phyloP scores from a whole-genome alignment of 169 alveolate genomes.

The Eimeria tenella region DNA sequence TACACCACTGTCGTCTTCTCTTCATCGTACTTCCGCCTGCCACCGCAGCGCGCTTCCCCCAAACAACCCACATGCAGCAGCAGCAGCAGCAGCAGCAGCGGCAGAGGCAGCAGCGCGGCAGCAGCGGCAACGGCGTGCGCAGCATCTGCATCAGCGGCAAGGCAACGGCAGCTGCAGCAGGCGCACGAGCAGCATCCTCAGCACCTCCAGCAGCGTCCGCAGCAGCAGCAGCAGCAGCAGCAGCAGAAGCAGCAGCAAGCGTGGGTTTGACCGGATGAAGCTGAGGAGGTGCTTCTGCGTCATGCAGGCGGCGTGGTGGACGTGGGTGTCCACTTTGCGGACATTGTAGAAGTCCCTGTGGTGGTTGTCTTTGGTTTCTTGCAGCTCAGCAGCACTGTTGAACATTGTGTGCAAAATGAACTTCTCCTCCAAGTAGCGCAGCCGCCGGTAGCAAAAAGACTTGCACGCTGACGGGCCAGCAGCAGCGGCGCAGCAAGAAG shows the following conservation, averaged over 20 bases:
- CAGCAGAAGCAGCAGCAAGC: too few relatives aligned
- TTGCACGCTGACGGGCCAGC: conserved; percentile 56
- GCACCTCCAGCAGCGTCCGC: too few relatives aligned
- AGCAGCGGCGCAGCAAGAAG: too few relatives aligned
- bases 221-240: too few relatives aligned
- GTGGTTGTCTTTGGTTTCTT: conserved; percentile 76
- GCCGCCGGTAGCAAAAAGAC: conserved; percentile 55
- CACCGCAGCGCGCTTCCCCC: too few relatives aligned
- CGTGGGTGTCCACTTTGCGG: conserved; percentile 95
- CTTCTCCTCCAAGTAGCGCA: conserved; percentile 58
- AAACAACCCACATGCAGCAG: too few relatives aligned
- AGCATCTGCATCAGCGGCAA: too few relatives aligned
- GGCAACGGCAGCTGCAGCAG: too few relatives aligned
- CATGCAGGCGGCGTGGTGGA: conserved; percentile 95
- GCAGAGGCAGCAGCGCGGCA: too few relatives aligned
- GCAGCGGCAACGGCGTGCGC: too few relatives aligned
- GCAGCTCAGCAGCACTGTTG: conserved; percentile 59
- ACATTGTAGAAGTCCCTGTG: conserved; percentile 94
- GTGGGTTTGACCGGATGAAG: conserved; percentile 84
- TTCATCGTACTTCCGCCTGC: conserved; percentile 81
- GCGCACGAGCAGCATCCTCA: too few relatives aligned
- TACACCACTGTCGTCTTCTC: conserved; percentile 86
- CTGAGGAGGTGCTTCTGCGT: conserved; percentile 90
- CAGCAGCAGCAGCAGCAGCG: too few relatives aligned
- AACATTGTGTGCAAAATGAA: conserved; percentile 75